These are phyloP conservation scores for Rhynchosporium agropyri DNA, from an alignment of 2,329 filamentous ascomycete species.

Conservation along the genomic window DNA sequence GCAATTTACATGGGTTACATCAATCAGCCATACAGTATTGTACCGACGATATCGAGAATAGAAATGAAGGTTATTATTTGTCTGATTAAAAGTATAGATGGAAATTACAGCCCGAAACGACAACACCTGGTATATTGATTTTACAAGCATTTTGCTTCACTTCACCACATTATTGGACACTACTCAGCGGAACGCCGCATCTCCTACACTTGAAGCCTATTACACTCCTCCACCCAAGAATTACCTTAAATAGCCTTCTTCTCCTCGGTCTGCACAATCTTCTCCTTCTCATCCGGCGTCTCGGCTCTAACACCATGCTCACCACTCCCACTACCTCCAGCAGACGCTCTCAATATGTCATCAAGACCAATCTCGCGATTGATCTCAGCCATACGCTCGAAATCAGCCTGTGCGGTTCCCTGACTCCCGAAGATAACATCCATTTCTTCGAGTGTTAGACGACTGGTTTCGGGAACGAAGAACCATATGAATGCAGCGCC, in stretches of 20 bases:
- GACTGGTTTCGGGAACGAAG: conserved; percentile 57
- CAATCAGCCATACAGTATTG: too few species aligned
- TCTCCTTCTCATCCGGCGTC: conserved; percentile 16
- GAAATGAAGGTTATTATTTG: too few species aligned
- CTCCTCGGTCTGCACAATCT: conserved; percentile 13
- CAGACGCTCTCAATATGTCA: conserved; percentile 21
- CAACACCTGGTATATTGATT: not conserved
- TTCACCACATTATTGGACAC: not conserved
- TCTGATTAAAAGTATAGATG: too few species aligned
- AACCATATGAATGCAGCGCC: conserved; percentile 59
- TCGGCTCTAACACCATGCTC: not conserved
- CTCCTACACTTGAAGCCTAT: not conserved
- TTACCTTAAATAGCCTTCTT: conserved; percentile 15
- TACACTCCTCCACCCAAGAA: not conserved
- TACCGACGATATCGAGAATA: too few species aligned
- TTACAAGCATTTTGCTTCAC: not conserved
- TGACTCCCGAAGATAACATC: conserved; percentile 69
- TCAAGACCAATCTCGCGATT: conserved; percentile 68
- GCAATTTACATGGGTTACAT: too few species aligned
- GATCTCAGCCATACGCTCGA: conserved; percentile 73
- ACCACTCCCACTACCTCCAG: not conserved
- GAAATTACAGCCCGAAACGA: not conserved
- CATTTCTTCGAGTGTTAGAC: conserved; percentile 56
- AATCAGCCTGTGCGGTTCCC: conserved; percentile 67
- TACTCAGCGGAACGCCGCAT: not conserved